Percentiles rank a stretch among this genome's conserved stretches.
Evolutionary conservation across 108 stramenopile genomes (phyloP).

Genomic region (Nitzschia putrida): DNA sequence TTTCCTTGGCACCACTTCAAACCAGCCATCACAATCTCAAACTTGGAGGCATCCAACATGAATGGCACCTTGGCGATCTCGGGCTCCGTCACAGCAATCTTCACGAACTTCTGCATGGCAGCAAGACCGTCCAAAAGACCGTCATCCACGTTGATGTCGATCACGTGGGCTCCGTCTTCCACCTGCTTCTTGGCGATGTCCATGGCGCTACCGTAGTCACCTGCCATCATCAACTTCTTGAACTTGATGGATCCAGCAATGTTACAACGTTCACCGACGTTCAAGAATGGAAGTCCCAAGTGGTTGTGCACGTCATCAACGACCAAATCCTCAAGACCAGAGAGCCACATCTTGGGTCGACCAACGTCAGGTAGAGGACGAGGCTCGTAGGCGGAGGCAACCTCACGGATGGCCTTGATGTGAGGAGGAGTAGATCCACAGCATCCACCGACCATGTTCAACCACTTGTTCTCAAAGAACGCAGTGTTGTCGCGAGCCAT

Average conservation of each 20-base stretch:
- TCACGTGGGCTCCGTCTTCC: constrained; percentile 97
- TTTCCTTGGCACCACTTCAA: constrained; percentile 98
- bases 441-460: constrained; percentile 99
- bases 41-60: constrained; percentile 99
- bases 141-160: constrained; percentile 99
- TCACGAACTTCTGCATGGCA: constrained; percentile 99
- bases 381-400: constrained; percentile 62
- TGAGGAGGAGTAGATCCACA: constrained; percentile 97
- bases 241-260: constrained; percentile 93
- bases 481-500: constrained; percentile 92
- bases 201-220: constrained; percentile 95
- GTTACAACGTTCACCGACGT: constrained; percentile 97
- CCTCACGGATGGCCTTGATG: constrained; percentile 88
- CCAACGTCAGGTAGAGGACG: constrained; percentile 82
- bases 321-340: constrained; percentile 92
- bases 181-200: constrained; percentile 98
- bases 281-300: constrained; percentile 92
- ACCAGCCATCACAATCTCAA: constrained; percentile 94
- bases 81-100: constrained; percentile 97
- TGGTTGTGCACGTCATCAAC: constrained; percentile 93
- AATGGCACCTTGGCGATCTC: constrained; percentile 96
- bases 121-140: constrained; percentile 97
- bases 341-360: constrained; percentile 94
- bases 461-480: constrained; percentile 92
- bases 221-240: constrained; percentile 97